Percentiles rank a stretch among this genome's conserved stretches.
Conservation (phyloP, 2,329 filamentous ascomycete species). For the Botrytis deweyae region DNA sequence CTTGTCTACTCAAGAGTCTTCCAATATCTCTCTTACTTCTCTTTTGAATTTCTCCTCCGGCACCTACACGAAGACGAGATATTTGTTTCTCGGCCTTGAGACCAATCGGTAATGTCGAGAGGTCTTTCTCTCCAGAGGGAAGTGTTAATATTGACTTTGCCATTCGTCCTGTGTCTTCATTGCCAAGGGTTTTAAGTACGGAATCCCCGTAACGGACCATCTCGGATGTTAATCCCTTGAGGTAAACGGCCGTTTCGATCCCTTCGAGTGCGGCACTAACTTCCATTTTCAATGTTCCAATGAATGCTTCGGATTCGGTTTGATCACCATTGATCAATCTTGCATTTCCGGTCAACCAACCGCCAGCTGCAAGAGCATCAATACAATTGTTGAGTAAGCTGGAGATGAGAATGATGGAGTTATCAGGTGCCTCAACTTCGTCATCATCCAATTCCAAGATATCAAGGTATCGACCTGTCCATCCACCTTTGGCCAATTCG, state of each 20-base stretch:
- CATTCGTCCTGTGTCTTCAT: conserved; percentile 37
- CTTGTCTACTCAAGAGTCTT: conserved; percentile 73
- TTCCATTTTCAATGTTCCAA: conserved; percentile 65
- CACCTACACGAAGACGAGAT: conserved; percentile 58
- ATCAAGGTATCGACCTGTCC: conserved; percentile 70
- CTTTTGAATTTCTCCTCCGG: conserved; percentile 67
- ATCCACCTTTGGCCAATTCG: conserved; percentile 71
- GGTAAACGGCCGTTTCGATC: conserved; percentile 64
- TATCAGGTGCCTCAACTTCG: conserved; percentile 57
- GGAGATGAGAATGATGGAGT: conserved; percentile 68
- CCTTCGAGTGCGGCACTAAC: conserved; percentile 70
- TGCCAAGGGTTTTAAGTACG: conserved; percentile 27
- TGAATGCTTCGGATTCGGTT: conserved; percentile 58
- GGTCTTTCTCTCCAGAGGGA: conserved; percentile 47
- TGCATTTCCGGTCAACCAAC: conserved; percentile 67
- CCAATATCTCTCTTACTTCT: conserved; percentile 73
- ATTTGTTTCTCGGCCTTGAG: conserved; percentile 58
- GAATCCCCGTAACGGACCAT: conserved; percentile 59
- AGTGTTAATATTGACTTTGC: conserved; percentile 46
- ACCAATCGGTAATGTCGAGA: conserved; percentile 65
- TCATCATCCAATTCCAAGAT: conserved; percentile 49
- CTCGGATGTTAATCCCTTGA: conserved; percentile 65
- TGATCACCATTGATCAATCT: conserved; percentile 49
- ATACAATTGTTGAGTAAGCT: conserved; percentile 71
- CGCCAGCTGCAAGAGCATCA: conserved; percentile 71